Conservation (phyloP, 345 rosid genomes). For the Populus pruinosa region DNA sequence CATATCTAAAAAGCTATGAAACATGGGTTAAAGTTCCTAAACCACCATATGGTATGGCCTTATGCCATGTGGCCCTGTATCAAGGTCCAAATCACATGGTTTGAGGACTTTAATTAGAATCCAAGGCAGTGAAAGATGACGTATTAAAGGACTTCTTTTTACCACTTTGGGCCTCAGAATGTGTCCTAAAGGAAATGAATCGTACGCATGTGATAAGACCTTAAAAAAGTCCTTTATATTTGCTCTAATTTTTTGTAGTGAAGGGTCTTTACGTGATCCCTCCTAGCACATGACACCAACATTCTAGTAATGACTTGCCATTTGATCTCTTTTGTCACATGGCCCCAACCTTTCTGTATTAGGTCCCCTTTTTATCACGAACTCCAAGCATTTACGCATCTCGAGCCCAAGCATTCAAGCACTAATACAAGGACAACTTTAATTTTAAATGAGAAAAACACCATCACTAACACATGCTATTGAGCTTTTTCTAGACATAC, state of each 20-base stretch:
- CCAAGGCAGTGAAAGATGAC: conserved; percentile 34
- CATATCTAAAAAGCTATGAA: conserved; percentile 7
- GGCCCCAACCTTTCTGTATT: conserved; percentile 17
- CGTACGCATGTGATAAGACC: conserved; percentile 32
- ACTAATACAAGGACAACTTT: neutral
- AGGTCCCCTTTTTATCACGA: conserved; percentile 6
- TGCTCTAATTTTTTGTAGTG: conserved; percentile 18
- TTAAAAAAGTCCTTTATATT: conserved; percentile 18
- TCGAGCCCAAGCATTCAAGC: neutral
- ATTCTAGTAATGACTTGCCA: conserved; percentile 17
- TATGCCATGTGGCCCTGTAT: conserved; percentile 11
- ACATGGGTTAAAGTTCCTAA: neutral
- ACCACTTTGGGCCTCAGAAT: conserved; percentile 26
- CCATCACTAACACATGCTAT: neutral
- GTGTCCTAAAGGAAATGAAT: conserved; percentile 43
- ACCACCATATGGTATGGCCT: neutral
- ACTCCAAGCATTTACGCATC: conserved; percentile 5
- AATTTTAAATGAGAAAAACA: conserved; percentile 1
- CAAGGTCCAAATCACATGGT: conserved; percentile 33
- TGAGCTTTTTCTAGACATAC: neutral
- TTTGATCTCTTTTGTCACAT: conserved; percentile 32
- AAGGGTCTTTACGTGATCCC: conserved; percentile 17
- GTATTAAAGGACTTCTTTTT: conserved; percentile 17
- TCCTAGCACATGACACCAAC: conserved; percentile 42
- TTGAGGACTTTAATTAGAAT: conserved; percentile 40